Evolutionary conservation across 768 basidiomycete genomes (phyloP), one percentile per base, ranked within the genome.

Genomic region (Hypsizygus marmoreus): DNA sequence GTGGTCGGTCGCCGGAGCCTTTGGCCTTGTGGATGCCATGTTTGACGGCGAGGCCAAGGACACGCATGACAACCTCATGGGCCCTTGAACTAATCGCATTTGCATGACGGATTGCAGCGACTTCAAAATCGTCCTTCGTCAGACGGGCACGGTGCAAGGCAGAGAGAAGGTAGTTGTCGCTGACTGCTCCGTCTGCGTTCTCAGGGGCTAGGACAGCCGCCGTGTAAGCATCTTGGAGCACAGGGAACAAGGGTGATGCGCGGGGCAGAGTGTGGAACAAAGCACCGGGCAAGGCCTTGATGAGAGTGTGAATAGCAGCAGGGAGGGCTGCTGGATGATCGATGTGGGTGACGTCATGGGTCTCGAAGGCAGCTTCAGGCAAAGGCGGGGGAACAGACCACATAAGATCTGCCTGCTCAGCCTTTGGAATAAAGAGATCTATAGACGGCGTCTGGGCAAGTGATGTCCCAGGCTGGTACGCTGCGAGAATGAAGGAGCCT

Each of bases 11-110:
- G 8, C 72, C 78, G 24, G 72, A 71, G 4, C 67, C 77, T 10
- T 68, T 65, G 12, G 62, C 77, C 26, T 66, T 68, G 52, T 66
- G 63, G 47, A 86, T 75, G 41, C 73, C 71, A 13, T 77, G 76
- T 40, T 80, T 79, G 14, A 87, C 87, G 3, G 84, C 84, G 37
- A 74, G 67, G 2, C 94, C 94, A 11, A 97, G 76, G 7, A 95
- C 84, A 6, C 90, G 76, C 95, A 97, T 98, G 39, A 97, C 82
- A 6, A 82, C 79, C 65, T 94, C 91, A 54, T 97, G 95, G 4
- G 95, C 95, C 2, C 84, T 75, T 0, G 89, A 91, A 55, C 89
- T 91, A 55, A 98, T 92, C 43, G 78, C 76, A 59, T 91, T 93
- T 0, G 95, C 95, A 41, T 78, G 79, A 43, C 75, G 73, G 60